These are phyloP conservation scores for Bassia scoparia DNA, from an alignment of 148 eudicot genomes.

Conservation along the genomic window DNA sequence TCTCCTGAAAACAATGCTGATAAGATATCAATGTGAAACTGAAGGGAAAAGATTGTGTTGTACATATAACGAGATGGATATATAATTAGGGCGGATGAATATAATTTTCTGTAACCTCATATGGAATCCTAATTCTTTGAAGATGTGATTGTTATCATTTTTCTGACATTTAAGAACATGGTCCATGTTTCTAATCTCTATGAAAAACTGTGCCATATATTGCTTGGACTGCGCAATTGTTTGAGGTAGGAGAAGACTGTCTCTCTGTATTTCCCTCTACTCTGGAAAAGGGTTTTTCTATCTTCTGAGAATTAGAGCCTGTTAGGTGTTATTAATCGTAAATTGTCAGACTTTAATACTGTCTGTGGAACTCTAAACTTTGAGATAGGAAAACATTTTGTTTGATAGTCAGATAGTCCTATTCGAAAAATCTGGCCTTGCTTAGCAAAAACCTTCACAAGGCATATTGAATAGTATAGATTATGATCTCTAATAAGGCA, in stretches of 20 bases:
- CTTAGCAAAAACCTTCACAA: neutral
- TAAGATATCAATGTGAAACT: too few relatives aligned
- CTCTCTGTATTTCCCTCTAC: too few relatives aligned
- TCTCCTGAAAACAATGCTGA: too few relatives aligned
- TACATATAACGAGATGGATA: neutral
- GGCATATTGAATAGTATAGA: too few relatives aligned
- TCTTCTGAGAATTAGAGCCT: too few relatives aligned
- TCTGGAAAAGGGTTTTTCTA: too few relatives aligned
- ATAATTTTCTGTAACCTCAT: neutral
- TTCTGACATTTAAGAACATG: neutral
- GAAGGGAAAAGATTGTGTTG: neutral
- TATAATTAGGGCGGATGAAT: neutral
- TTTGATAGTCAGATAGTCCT: neutral
- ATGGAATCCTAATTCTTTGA: neutral
- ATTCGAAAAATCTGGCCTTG: neutral
- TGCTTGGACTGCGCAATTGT: neutral
- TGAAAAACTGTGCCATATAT: neutral
- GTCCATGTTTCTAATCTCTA: neutral
- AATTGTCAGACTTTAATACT: too few relatives aligned
- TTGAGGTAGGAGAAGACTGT: neutral
- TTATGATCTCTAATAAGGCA: too few relatives aligned
- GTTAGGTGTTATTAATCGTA: too few relatives aligned
- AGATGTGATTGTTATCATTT: neutral
- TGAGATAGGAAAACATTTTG: neutral
- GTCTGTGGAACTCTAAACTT: neutral